Base-by-base conservation (phyloP, 352 stramenopile genomes). In the Albugo laibachii region DNA sequence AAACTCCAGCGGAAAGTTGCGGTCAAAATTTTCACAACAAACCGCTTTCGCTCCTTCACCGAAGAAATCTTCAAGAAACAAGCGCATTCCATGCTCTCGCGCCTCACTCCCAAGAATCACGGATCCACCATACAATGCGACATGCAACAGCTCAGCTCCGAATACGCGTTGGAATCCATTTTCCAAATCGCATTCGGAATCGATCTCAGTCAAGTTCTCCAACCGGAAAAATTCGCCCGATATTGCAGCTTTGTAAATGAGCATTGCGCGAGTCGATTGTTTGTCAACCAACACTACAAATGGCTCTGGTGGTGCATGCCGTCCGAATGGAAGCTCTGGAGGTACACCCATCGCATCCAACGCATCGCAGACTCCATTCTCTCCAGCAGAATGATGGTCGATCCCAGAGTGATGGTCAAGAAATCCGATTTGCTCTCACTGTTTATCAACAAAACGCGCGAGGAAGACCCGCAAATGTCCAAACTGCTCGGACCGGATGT, bases 201-300 rank as follows among this genome's bases (percentile, higher is more conserved):
- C 20, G 38, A 43, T 19, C 16, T 43, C 38, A 24, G 20, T 43
- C 3, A 3, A 8, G 8, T 43, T 24, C 8, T 24, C 3, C 3
- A 43, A 8, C 38, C 20, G 3, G 3, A 43, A 8, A 3, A 24
- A 8, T 43, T 43, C 8, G 38, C 38, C 3, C 16, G 38, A 3
- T 49, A 49, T 36, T 19, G 24, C 15, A 41, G 48, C n/a, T 19
- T 51, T 3, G 47, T 51, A 19, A 18, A 51, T 24, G 47, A 51
- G 3, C 63, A 78, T 50, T 75, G 63, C n/a, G 65, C 65, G 0
- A 62, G 64, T 14, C 59, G 66, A 11, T 56, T 79, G 12, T 77
- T 80, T 50, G 57, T 72, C 37, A 73, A 77, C 41, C 70, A 77
- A 36, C 69, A 80, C 56, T 83, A 80, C 53, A 74, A 76, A 44